Percentiles rank a stretch among this genome's conserved stretches.
Conservation (phyloP, 495 filamentous ascomycete genomes). For the Aspergillus egyptiacus region DNA sequence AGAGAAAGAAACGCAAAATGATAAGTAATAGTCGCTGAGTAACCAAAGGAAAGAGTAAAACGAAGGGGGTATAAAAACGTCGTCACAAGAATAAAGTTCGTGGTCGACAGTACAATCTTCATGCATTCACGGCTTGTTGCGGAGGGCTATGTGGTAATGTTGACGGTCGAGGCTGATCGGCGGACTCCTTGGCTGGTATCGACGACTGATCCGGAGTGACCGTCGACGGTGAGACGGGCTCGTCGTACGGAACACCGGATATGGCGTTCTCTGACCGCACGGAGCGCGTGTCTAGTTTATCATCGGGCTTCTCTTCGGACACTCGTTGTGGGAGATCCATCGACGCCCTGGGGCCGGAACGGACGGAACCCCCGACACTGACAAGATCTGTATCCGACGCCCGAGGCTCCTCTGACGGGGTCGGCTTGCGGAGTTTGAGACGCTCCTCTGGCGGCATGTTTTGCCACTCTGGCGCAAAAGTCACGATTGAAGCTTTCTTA, state of each 20-base stretch:
- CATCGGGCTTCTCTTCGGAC: slow-evolving; percentile 21
- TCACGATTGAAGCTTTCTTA: slow-evolving; percentile 95
- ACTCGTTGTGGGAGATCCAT: slow-evolving; percentile 16
- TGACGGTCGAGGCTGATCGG: slow-evolving; percentile 9
- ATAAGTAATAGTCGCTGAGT: slow-evolving; percentile 1
- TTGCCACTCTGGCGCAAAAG: slow-evolving; percentile 87
- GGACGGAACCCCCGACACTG: slow-evolving; percentile 29
- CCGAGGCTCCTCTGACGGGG: slow-evolving; percentile 41
- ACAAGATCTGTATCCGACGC: slow-evolving; percentile 33
- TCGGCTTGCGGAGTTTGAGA: slow-evolving; percentile 51
- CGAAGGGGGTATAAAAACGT: slow-evolving; percentile 22
- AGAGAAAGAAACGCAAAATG: neutral
- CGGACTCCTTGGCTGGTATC: neutral
- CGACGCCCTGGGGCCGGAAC: slow-evolving; percentile 19
- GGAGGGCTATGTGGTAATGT: slow-evolving; percentile 15
- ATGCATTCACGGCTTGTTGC: slow-evolving; percentile 24
- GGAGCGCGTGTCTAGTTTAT: slow-evolving; percentile 10
- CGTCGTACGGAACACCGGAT: neutral
- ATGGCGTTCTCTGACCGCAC: slow-evolving; percentile 12
- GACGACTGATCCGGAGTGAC: slow-evolving; percentile 6
- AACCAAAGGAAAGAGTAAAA: slow-evolving; percentile 4
- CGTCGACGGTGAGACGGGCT: neutral
- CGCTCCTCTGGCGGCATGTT: slow-evolving; percentile 74
- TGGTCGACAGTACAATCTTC: slow-evolving; percentile 3
- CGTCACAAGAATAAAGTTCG: slow-evolving; percentile 11